Conservation (phyloP, 176 grass and related monocot genomes). For the Zizania latifolia region DNA sequence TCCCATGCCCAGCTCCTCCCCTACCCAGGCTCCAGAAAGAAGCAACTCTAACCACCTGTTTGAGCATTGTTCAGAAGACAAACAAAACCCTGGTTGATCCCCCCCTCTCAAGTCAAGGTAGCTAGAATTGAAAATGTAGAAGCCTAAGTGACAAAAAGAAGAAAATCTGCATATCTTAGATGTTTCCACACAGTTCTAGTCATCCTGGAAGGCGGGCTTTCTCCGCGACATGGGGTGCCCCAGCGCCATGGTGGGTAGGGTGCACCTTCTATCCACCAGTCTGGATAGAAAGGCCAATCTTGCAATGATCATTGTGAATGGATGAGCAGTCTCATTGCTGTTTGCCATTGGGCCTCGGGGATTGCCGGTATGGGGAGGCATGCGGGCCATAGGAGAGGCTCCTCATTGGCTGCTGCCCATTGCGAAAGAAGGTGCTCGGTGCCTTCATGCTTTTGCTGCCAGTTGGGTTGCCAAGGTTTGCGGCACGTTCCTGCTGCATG, state of each 20-base stretch:
- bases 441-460: conserved; percentile 63
- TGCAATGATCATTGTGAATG: neutral
- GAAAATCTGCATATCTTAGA: neutral
- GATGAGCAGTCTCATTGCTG: conserved; percentile 19
- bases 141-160: neutral
- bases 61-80: conserved; percentile 15
- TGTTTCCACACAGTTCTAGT: neutral
- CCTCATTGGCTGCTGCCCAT: conserved; percentile 69
- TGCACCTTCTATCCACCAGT: neutral
- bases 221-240: neutral
- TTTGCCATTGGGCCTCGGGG: conserved; percentile 64
- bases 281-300: neutral
- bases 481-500: conserved; percentile 62
- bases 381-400: conserved; percentile 77
- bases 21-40: neutral
- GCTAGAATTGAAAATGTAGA: conserved; percentile 8
- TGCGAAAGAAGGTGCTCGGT: conserved; percentile 50
- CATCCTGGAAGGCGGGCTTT: neutral
- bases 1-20: neutral
- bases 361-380: conserved; percentile 73
- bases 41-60: neutral
- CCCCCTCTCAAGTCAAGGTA: conserved; percentile 21
- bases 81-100: conserved; percentile 26
- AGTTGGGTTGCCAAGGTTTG: conserved; percentile 36
- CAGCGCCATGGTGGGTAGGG: neutral